A percentile compares a stretch with the other conserved stretches of the same genome.
Evolutionary conservation across 441 rosid species (phyloP).

Genomic region (Daphne laureola): DNA sequence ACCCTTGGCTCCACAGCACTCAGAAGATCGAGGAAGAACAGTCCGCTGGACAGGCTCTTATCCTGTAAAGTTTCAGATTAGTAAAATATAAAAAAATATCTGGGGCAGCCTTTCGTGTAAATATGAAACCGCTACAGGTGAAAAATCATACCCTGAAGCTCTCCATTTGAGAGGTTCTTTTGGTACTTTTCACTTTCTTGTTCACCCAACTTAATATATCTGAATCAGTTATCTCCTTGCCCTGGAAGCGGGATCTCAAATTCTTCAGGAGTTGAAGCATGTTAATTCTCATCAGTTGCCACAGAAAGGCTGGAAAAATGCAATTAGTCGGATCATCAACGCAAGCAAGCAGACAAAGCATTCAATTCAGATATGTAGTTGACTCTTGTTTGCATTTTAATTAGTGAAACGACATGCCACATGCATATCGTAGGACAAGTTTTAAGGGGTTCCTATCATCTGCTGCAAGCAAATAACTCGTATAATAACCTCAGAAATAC

Average conservation of each 20-base stretch:
- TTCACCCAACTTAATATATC: constrained; percentile 84
- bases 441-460: too few relatives aligned
- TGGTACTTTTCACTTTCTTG: constrained; percentile 52
- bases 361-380: too few relatives aligned
- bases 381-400: too few relatives aligned
- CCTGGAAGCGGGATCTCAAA: constrained; percentile 59
- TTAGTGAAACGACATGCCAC: too few relatives aligned
- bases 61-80: constrained; percentile 35
- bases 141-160: constrained; percentile 57
- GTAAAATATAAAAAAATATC: background rate
- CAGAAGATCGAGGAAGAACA: constrained; percentile 83
- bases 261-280: constrained; percentile 81
- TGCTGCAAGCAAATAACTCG: too few relatives aligned
- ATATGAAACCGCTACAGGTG: background rate
- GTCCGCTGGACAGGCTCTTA: constrained; percentile 57
- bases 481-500: too few relatives aligned
- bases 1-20: constrained; percentile 86
- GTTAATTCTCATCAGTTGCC: constrained; percentile 89
- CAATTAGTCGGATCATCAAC: constrained; percentile 1
- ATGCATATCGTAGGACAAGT: too few relatives aligned
- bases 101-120: too few relatives aligned
- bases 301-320: constrained; percentile 61
- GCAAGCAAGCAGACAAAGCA: too few relatives aligned
- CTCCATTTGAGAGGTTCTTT: constrained; percentile 52
- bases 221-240: constrained; percentile 69